phyloP scores from a whole-genome alignment of 2,329 filamentous ascomycete species.

The Cercospora sojina region DNA sequence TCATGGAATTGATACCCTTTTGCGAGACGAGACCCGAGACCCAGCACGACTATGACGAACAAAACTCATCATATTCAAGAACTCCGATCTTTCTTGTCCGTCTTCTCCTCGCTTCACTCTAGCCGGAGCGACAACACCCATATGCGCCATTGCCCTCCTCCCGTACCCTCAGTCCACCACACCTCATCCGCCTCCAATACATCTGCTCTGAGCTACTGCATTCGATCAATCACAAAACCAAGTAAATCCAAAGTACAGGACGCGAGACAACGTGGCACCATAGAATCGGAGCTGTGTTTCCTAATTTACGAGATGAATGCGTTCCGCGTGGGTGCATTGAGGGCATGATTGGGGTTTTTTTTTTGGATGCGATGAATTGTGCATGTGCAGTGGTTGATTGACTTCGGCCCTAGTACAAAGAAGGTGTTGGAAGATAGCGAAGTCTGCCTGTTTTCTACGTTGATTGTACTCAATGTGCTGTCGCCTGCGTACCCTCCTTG shows the following conservation, averaged over 20 bases:
- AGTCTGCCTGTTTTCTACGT: neutral
- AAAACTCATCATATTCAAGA: neutral
- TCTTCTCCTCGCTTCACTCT: neutral
- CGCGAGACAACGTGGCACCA: conserved; percentile 13
- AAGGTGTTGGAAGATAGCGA: neutral
- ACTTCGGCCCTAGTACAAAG: neutral
- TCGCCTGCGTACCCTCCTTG: neutral
- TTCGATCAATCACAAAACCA: neutral
- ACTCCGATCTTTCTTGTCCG: neutral
- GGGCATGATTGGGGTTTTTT: conserved; percentile 1
- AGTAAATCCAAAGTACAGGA: conserved; percentile 10
- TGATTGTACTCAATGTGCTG: neutral
- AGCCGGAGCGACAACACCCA: neutral
- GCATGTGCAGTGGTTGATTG: neutral
- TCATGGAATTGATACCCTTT: conserved; percentile 31
- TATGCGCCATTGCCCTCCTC: neutral
- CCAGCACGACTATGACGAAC: conserved; percentile 13
- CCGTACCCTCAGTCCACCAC: neutral
- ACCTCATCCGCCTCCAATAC: neutral
- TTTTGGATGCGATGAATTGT: neutral
- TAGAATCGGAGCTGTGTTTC: conserved; percentile 7
- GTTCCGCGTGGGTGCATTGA: conserved; percentile 14
- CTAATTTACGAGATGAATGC: conserved; percentile 9
- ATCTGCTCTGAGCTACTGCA: conserved; percentile 8
- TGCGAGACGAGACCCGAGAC: conserved; percentile 14